Conservation (phyloP, 345 rosid species). For the Salix purpurea region DNA sequence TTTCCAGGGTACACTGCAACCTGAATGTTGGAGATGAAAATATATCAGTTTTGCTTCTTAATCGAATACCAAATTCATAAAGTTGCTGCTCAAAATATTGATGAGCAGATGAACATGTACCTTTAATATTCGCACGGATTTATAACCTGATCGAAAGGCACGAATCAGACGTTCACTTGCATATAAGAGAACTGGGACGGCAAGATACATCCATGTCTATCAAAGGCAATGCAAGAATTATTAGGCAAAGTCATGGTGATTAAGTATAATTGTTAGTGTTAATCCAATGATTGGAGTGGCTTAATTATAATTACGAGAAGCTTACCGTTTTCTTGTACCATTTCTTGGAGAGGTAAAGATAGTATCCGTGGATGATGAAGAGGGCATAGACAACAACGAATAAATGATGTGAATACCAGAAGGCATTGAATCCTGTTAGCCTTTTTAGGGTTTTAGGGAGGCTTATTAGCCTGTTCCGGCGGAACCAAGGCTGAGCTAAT, state of each 20-base stretch:
- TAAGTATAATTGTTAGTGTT: too few species aligned
- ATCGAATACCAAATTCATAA: too few species aligned
- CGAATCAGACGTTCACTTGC: conserved; percentile 57
- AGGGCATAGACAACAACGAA: conserved; percentile 66
- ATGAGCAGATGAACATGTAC: conserved; percentile 21
- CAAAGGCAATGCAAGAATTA: neutral
- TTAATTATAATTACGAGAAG: neutral
- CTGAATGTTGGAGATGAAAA: conserved; percentile 30
- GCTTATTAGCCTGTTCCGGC: conserved; percentile 54
- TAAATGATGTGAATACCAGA: conserved; percentile 86
- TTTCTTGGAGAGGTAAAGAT: conserved; percentile 55
- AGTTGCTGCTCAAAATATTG: too few species aligned
- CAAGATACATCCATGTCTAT: conserved; percentile 92
- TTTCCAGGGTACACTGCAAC: conserved; percentile 84
- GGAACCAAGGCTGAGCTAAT: conserved; percentile 76
- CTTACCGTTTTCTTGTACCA: conserved; percentile 76
- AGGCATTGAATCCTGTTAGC: conserved; percentile 76
- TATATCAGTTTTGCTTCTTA: neutral
- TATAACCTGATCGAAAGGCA: conserved; percentile 55
- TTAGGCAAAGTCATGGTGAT: neutral
- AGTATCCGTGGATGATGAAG: conserved; percentile 61
- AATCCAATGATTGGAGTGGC: too few species aligned
- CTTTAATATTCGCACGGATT: conserved; percentile 61
- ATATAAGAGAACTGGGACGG: conserved; percentile 55
- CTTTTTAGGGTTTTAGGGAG: conserved; percentile 53